phyloP scores from a whole-genome alignment of 2,329 filamentous ascomycete genomes.

The Dactylonectria macrodidyma region DNA sequence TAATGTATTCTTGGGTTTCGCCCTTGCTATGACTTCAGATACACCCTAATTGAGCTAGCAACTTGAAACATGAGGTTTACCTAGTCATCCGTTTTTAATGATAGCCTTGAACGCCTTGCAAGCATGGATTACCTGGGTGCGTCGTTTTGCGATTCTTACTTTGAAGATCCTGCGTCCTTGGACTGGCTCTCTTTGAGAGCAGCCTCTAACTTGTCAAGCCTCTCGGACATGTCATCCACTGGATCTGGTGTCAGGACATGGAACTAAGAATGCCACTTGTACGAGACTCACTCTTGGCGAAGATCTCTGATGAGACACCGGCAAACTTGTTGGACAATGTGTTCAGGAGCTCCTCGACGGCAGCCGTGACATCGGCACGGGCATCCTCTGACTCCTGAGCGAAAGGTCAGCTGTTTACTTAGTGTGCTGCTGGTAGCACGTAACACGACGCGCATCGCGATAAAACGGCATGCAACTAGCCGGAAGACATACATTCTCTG shows the following conservation, averaged over 20 bases:
- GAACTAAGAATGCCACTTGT: not conserved
- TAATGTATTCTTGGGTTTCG: slow-evolving; percentile 39
- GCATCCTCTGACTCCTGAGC: slow-evolving; percentile 61
- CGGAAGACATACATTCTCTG: slow-evolving; percentile 51
- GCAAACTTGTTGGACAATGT: slow-evolving; percentile 89
- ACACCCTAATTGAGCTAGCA: slow-evolving; percentile 24
- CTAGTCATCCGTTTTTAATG: slow-evolving; percentile 29
- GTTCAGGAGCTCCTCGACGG: slow-evolving; percentile 90
- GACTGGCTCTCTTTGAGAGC: slow-evolving; percentile 74
- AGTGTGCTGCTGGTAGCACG: slow-evolving; percentile 19
- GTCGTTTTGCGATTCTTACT: slow-evolving; percentile 43
- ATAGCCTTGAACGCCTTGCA: slow-evolving; percentile 37
- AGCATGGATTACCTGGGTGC: slow-evolving; percentile 5
- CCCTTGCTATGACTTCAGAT: slow-evolving; percentile 38
- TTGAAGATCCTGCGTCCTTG: slow-evolving; percentile 57
- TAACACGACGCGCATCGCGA: slow-evolving; percentile 12
- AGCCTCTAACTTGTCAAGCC: slow-evolving; percentile 86
- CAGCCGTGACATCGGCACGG: slow-evolving; percentile 78
- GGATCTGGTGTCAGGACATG: slow-evolving; percentile 33
- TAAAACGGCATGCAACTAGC: not conserved
- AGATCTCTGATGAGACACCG: slow-evolving; percentile 86
- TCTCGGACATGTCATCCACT: slow-evolving; percentile 96
- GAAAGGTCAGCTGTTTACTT: slow-evolving; percentile 35
- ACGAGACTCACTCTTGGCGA: slow-evolving; percentile 81
- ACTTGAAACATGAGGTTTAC: slow-evolving; percentile 31